Evolutionary conservation across 78 protist genomes (phyloP).

Genomic region (Carpediemonas membranifera): DNA sequence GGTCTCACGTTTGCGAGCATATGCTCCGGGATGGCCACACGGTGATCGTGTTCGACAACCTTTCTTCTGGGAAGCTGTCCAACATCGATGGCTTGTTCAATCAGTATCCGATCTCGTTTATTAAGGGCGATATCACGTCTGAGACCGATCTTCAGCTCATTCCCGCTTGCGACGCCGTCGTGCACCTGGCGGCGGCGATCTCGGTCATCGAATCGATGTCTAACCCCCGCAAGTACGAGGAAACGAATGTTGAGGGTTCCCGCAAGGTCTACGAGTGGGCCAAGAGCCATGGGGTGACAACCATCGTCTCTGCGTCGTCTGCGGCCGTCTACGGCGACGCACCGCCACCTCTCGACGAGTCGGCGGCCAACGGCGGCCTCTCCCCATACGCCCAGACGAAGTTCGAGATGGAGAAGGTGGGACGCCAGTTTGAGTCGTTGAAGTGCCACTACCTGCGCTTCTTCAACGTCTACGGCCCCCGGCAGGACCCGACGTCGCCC

Average conservation of each 20-base stretch:
- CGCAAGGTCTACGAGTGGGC: constrained; percentile 11
- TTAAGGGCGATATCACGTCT: background rate
- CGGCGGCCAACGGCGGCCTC: background rate
- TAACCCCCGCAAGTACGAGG: constrained; percentile 18
- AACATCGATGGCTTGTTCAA: background rate
- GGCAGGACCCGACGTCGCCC: constrained; percentile 29
- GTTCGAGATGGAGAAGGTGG: constrained; percentile 18
- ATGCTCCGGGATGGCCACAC: too few species aligned
- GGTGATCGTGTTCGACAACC: constrained; percentile 30
- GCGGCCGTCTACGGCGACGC: constrained; percentile 34
- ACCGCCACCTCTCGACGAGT: background rate
- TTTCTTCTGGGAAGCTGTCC: constrained; percentile 4
- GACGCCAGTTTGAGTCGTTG: background rate
- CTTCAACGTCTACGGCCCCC: constrained; percentile 35
- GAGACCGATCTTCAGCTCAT: background rate
- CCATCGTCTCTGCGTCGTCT: constrained; percentile 4
- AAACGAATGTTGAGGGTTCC: constrained; percentile 19
- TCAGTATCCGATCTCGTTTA: background rate
- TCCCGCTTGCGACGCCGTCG: too few species aligned
- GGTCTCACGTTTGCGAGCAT: background rate
- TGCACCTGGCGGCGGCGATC: constrained; percentile 37
- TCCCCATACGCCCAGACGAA: constrained; percentile 41
- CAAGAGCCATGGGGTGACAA: background rate
- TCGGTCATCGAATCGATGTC: constrained; percentile 26
- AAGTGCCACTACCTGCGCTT: background rate